Base-by-base conservation (phyloP, 192 early-diverging fungal genomes). In the Backusella luteola region DNA sequence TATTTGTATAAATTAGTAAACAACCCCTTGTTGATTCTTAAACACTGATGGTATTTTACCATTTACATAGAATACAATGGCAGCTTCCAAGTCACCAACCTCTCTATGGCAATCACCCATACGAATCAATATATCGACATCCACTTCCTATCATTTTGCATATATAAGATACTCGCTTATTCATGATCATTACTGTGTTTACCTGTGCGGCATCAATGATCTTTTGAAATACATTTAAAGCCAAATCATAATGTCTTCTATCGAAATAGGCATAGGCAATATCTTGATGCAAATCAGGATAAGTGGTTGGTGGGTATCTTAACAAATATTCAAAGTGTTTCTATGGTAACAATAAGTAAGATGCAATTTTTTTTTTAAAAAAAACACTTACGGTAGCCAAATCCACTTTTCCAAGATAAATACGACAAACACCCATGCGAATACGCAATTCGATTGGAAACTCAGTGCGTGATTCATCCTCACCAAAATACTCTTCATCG, bases 401-500 rank as follows among this genome's bases (percentile, higher is more conserved):
- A n/a, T 92, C 89, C 11, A 80, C 75, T 52, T 94, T 85, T 41
- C 88, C 93, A 36, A 96, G 69, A 79, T 87, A 83, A 38, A 98
- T 56, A 35, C 96, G 87, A 75, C 91, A 92, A 26, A 94, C 90
- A 2, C 95, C 98, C 34, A 96, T 87, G 78, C 94, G 94, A 67
- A 93, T 90, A 23, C 95, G 90, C 67, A 99, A 84, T 82, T 98
- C 96, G 1, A 96, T 78, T 0, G 97, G 97, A 35, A 98, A 81
- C 9, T 75, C 67, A 1, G 66, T 56, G 46, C 69, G 49, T n/a
- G 72, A 34, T 34, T 71, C 66, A n/a, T 77, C 66, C 6, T 71
- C 56, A 29, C 63, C 41, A 29, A 78, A 72, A 26, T 76, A 79
- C 17, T 74, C 77, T 11, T 81, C 84, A 6, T 83, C 77, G 80